Evolutionary conservation across 2,329 filamentous ascomycete species (phyloP).

Genomic region (Trichophyton schoenleinii): DNA sequence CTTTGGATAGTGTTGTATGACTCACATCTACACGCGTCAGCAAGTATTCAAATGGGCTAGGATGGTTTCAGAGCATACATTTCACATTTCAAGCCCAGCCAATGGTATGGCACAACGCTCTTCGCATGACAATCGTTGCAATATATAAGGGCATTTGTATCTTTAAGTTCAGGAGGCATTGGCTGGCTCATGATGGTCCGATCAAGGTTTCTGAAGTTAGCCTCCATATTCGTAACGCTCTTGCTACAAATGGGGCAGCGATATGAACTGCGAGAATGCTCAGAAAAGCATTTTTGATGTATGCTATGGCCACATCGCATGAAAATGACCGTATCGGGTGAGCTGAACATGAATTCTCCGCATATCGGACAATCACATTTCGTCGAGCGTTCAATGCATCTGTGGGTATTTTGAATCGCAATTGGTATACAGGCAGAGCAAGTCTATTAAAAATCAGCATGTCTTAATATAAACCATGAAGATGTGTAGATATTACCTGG

Average conservation of each 20-base stretch:
- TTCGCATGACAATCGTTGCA: constrained; percentile 93
- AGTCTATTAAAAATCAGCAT: constrained; percentile 42
- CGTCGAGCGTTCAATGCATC: constrained; percentile 85
- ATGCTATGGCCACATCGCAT: constrained; percentile 96
- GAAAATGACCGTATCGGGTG: constrained; percentile 74
- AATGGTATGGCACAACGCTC: constrained; percentile 79
- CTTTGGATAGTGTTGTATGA: constrained; percentile 37
- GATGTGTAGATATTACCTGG: constrained; percentile 49
- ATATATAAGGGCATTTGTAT: constrained; percentile 69
- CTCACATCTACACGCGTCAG: constrained; percentile 25
- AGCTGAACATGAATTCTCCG: constrained; percentile 91
- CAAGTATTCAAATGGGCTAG: background rate
- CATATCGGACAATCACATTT: constrained; percentile 97
- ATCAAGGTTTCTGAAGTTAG: constrained; percentile 82
- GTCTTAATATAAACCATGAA: background rate
- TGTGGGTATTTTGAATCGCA: constrained; percentile 69
- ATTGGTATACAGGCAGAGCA: constrained; percentile 94
- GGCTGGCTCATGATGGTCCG: constrained; percentile 77
- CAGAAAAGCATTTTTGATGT: constrained; percentile 75
- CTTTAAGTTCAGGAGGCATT: constrained; percentile 73
- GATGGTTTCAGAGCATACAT: constrained; percentile 27
- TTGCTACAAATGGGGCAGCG: constrained; percentile 95
- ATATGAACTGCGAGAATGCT: constrained; percentile 81
- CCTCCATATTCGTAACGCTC: constrained; percentile 94
- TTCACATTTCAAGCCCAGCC: constrained; percentile 81